phyloP scores from a whole-genome alignment of 83 land plant species.

The Thuja plicata region DNA sequence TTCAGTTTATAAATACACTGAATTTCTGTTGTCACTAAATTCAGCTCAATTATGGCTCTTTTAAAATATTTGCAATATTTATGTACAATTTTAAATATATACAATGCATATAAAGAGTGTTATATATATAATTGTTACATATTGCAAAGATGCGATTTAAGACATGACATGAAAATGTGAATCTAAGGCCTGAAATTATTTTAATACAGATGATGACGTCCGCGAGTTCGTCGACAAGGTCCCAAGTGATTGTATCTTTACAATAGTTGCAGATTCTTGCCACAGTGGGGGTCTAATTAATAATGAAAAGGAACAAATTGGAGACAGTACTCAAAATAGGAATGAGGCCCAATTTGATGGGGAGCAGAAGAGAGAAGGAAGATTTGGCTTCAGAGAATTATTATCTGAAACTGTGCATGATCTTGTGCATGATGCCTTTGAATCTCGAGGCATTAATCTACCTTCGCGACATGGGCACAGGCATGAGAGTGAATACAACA shows the following conservation, averaged over 20 bases:
- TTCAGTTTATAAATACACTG: neutral
- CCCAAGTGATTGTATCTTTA: conserved; percentile 55
- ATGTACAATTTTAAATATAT: too few species aligned
- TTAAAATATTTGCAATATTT: neutral
- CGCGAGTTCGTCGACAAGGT: conserved; percentile 66
- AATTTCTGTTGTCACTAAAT: neutral
- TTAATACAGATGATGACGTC: conserved; percentile 76
- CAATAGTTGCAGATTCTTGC: conserved; percentile 85
- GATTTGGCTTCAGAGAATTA: conserved; percentile 54
- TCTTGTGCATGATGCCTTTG: conserved; percentile 60
- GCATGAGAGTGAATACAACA: conserved; percentile 15
- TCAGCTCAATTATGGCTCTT: neutral
- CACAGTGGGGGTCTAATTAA: conserved; percentile 85
- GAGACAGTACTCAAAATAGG: conserved; percentile 55
- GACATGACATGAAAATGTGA: neutral
- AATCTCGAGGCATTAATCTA: conserved; percentile 72
- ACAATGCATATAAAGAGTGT: neutral
- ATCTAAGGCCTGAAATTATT: neutral
- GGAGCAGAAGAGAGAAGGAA: conserved; percentile 11
- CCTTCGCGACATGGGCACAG: conserved; percentile 34
- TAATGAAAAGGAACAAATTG: conserved; percentile 75
- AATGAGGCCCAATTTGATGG: conserved; percentile 5
- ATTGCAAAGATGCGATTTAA: neutral
- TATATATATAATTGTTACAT: neutral
- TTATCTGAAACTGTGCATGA: conserved; percentile 44